Conservation (phyloP, 768 basidiomycete species). For the Suillus paluster region DNA sequence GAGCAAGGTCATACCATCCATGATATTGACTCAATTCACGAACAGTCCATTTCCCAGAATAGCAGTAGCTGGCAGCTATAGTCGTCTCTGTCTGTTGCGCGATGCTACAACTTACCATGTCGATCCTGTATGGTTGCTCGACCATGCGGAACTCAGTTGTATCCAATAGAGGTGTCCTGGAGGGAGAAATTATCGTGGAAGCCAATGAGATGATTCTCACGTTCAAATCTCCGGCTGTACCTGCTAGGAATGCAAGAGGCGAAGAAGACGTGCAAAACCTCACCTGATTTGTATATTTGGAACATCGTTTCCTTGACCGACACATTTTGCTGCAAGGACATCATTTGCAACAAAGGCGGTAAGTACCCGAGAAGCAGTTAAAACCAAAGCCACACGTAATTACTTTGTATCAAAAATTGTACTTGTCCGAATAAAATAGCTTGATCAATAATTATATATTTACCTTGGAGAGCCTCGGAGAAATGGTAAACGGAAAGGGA, state of each 20-base stretch:
- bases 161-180: slow-evolving; percentile 40
- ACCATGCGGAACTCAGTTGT: slow-evolving; percentile 48
- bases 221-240: background rate
- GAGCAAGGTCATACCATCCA: slow-evolving; percentile 11
- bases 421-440: background rate
- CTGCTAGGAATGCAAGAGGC: background rate
- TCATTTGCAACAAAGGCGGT: no score
- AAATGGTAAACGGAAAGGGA: slow-evolving; percentile 19
- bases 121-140: slow-evolving; percentile 48
- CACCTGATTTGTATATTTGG: background rate
- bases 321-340: background rate
- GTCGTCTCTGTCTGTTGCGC: slow-evolving; percentile 39
- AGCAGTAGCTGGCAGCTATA: slow-evolving; percentile 12
- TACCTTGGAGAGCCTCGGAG: slow-evolving; percentile 11
- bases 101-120: slow-evolving; percentile 46
- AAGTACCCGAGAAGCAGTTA: background rate
- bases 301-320: background rate
- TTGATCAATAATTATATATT: background rate
- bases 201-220: background rate
- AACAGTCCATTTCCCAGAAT: slow-evolving; percentile 1
- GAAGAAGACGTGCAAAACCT: background rate
- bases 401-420: background rate
- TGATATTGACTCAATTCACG: background rate
- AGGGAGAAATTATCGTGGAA: slow-evolving; percentile 42
- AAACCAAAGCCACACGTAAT: background rate